Evolutionary conservation across 2,329 filamentous ascomycete species (phyloP).

Genomic region (Neofusicoccum parvum): DNA sequence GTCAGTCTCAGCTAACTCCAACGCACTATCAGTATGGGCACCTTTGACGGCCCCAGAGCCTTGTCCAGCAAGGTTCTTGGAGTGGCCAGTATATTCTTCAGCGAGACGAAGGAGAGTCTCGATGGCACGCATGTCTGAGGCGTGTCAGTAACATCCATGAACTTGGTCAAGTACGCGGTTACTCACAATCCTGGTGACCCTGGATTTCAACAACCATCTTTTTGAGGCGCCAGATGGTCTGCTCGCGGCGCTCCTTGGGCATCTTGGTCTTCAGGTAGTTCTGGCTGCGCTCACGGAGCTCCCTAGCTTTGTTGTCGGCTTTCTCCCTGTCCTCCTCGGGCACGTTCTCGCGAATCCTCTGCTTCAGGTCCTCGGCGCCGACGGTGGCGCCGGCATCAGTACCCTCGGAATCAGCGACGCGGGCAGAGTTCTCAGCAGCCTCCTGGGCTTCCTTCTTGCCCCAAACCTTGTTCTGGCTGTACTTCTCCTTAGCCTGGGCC

Average conservation of each 20-base stretch:
- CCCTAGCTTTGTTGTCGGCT: conserved; percentile 36
- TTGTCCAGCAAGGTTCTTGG: conserved; percentile 65
- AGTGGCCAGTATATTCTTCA: conserved; percentile 80
- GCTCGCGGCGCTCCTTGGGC: conserved; percentile 88
- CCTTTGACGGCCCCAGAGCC: conserved; percentile 71
- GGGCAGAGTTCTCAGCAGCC: conserved; percentile 59
- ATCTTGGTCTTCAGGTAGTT: conserved; percentile 85
- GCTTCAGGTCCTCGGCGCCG: conserved; percentile 51
- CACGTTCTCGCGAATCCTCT: conserved; percentile 63
- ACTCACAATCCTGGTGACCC: conserved; percentile 82
- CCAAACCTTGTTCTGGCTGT: conserved; percentile 60
- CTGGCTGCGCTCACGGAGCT: conserved; percentile 56
- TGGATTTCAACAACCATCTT: conserved; percentile 98
- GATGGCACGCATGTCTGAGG: conserved; percentile 77
- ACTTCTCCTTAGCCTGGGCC: conserved; percentile 64
- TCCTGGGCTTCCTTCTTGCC: conserved; percentile 62
- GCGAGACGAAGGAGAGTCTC: conserved; percentile 81
- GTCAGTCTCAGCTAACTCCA: conserved; percentile 75
- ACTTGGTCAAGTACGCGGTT: background rate
- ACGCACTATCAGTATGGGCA: conserved; percentile 63
- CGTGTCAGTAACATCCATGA: conserved; percentile 29
- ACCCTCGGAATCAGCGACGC: conserved; percentile 59
- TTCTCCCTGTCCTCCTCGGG: conserved; percentile 57
- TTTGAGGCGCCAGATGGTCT: conserved; percentile 89
- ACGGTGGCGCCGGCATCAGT: conserved; percentile 48